A percentile compares a stretch with the other conserved stretches of the same genome.
These are phyloP conservation scores for Penicillium psychrosexuale DNA, from an alignment of 2,329 filamentous ascomycete species.

Conservation along the genomic window DNA sequence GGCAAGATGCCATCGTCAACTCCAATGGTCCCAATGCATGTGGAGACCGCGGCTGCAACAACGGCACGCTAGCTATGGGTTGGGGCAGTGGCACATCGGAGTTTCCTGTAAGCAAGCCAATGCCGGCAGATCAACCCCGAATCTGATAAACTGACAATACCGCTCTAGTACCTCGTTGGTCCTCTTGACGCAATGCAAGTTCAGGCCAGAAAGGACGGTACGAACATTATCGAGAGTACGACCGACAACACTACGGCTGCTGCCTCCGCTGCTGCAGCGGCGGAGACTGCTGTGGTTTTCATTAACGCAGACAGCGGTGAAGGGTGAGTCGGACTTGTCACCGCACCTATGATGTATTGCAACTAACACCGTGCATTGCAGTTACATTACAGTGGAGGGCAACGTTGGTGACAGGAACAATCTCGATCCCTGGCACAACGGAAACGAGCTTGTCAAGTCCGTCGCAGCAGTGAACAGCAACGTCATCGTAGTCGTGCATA, in stretches of 20 bases:
- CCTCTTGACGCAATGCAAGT: constrained; percentile 44
- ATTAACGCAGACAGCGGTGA: constrained; percentile 50
- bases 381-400: constrained; percentile 51
- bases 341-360: too few relatives aligned
- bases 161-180: constrained; percentile 40
- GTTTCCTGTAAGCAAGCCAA: constrained; percentile 51
- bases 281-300: constrained; percentile 48
- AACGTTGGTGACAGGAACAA: constrained; percentile 55
- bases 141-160: neutral
- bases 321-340: constrained; percentile 25
- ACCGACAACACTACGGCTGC: constrained; percentile 39
- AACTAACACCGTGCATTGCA: neutral
- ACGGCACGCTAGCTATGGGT: constrained; percentile 65
- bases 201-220: constrained; percentile 37
- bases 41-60: constrained; percentile 62
- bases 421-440: constrained; percentile 48
- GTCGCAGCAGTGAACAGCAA: constrained; percentile 59
- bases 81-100: constrained; percentile 73
- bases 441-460: constrained; percentile 48
- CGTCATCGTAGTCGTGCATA: constrained; percentile 64
- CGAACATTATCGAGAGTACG: constrained; percentile 43
- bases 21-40: constrained; percentile 52
- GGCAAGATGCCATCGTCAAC: constrained; percentile 49
- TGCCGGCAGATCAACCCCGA: neutral
- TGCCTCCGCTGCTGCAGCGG: constrained; percentile 36